These are phyloP conservation scores for Psilocybe azurescens DNA, from an alignment of 768 basidiomycete species.

Conservation along the genomic window DNA sequence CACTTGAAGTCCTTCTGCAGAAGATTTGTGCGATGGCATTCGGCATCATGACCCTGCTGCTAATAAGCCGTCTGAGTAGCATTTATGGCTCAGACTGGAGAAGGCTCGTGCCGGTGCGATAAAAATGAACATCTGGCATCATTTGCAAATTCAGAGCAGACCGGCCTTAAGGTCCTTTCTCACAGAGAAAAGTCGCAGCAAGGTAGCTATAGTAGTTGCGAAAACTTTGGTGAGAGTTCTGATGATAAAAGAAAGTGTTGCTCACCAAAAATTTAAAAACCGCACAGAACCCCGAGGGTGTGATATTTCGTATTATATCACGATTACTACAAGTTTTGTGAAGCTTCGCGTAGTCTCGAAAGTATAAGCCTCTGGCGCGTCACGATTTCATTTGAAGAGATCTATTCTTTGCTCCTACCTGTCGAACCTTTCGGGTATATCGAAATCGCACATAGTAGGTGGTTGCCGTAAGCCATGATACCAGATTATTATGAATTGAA, in stretches of 20 bases:
- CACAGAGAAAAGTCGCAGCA: neutral
- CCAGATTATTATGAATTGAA: neutral
- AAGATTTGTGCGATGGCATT: no score
- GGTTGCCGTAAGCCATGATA: neutral
- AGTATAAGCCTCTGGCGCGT: constrained; percentile 11
- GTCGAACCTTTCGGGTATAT: neutral
- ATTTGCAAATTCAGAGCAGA: neutral
- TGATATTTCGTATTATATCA: constrained; percentile 2
- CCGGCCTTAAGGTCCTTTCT: neutral
- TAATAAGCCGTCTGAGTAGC: no score
- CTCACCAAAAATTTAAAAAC: neutral
- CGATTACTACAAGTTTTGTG: neutral
- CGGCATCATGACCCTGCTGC: no score
- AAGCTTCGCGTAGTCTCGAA: constrained; percentile 2
- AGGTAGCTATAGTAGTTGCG: neutral
- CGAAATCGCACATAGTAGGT: neutral
- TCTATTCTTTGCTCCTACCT: neutral
- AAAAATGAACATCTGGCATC: neutral
- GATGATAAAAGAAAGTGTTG: neutral
- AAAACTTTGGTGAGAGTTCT: neutral
- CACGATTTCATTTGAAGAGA: constrained; percentile 11
- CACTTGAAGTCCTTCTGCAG: no score
- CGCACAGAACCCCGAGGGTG: constrained; percentile 10
- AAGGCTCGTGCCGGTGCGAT: no score
- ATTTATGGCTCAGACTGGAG: no score